These are phyloP conservation scores for Cudoniella acicularis DNA, from an alignment of 495 filamentous ascomycete genomes.

Conservation along the genomic window DNA sequence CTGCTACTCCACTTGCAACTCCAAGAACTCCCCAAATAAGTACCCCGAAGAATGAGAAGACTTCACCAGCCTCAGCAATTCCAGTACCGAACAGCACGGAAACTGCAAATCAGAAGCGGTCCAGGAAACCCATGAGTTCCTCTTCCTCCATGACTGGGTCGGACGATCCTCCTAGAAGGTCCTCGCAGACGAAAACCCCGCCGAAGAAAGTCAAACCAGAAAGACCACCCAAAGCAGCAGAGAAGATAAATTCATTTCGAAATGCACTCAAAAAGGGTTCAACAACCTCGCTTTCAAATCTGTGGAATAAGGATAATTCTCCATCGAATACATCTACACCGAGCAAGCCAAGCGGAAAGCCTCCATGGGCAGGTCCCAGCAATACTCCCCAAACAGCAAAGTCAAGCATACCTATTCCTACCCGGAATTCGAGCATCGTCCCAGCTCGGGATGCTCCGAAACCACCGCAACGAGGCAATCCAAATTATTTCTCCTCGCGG, in stretches of 20 bases:
- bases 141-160: conserved; percentile 20
- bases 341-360: conserved; percentile 4
- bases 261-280: conserved; percentile 27
- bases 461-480: conserved; percentile 34
- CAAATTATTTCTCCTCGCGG: conserved; percentile 33
- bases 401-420: conserved; percentile 16
- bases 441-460: conserved; percentile 31
- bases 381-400: not conserved
- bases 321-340: conserved; percentile 2
- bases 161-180: conserved; percentile 26
- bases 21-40: not conserved
- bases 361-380: conserved; percentile 19
- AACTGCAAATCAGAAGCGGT: conserved; percentile 42
- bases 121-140: conserved; percentile 20
- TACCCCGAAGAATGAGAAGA: not conserved
- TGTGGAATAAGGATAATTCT: conserved; percentile 26
- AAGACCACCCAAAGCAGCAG: conserved; percentile 9
- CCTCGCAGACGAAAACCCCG: conserved; percentile 21
- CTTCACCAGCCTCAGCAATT: not conserved
- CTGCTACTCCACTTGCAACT: not conserved
- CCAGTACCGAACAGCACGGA: conserved; percentile 3
- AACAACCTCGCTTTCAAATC: conserved; percentile 20
- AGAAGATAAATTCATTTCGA: conserved; percentile 27
- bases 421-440: conserved; percentile 20
- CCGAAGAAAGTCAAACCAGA: conserved; percentile 19